Evolutionary conservation across 331 rosid species (phyloP), one percentile per base, ranked within the genome.

Genomic region (Quercus phellos): DNA sequence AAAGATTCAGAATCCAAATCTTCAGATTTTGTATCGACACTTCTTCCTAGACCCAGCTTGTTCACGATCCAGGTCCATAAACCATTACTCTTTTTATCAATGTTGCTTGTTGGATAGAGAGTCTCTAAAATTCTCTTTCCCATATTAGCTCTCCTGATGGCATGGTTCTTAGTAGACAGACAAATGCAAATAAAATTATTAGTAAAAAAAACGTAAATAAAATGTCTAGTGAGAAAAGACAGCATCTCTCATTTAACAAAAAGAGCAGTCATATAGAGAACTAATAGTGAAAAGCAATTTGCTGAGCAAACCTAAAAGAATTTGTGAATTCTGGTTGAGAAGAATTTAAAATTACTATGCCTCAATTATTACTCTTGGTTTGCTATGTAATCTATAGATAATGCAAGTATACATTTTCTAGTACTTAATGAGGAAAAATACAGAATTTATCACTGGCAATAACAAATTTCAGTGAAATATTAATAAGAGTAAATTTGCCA

Each of bases 91-190:
- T 81, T 89, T 79, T 82, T 90, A 51, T 30, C 67, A 58, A 87
- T 24, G 68, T 74, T 29, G 27, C 75, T 84, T 55, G 78, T 67
- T 16, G 99, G 99, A 84, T 79, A 84, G 73, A 94, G 67, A 77
- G 99, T 94, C 78, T 91, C 94, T 70, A 94, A 76, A 53, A 77
- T 55, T 53, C 97, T 90, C 73, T 81, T 79, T 74, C 70, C 83
- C 90, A 94, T 75, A 85, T 92, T 90, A 77, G 93, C 99, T 86
- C 84, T 94, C 90, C 99, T 88, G 75, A 94, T 86, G 66, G 94
- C 98, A 88, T 88, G 93, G 86, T 94, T 94, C 99, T 94, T 51
- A 80, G 83, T 42, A 70, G 77, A 85, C 16, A 69, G 72, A 88
- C 85, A 69, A 73, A 63, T 74, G 83, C 63, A 77, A 46, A 38